Evolutionary conservation across 2,329 filamentous ascomycete genomes (phyloP), one percentile per base, ranked within the genome.

Genomic region (Alternaria novae-zelandiae): DNA sequence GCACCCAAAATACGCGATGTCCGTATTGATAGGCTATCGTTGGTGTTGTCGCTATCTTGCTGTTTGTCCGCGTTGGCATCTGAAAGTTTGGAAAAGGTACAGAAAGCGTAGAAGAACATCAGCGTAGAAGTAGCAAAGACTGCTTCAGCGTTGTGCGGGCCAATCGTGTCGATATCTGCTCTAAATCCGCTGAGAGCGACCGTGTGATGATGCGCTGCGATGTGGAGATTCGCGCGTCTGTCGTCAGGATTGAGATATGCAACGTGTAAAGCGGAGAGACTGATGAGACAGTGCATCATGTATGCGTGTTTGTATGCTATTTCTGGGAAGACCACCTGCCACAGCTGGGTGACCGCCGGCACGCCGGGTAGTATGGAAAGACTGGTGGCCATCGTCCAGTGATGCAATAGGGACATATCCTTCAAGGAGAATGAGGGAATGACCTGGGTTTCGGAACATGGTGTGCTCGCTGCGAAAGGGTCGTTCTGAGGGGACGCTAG

Each of bases 231-330:
- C 15, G 43, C 15, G 12, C 36, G 41, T 26, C 50, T 63, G 6
- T 67, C 30, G 7, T 21, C 32, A 32, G 67, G 65, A 28, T 56
- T 36, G 13, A 66, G 41, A 32, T 71, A 66, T 6, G 67, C 62
- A 9, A 67, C n/a, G 26, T 72, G 68, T 21, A 72, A 23, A 12
- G 68, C 68, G 9, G 68, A 30, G 17, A 72, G 46, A 26, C 67
- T 70, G 36, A 72, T 63, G 6, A 71, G 53, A 26, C 65, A 54
- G 32, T 70, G 67, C 59, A 71, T 70, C 12, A 72, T 54, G 45
- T 64, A 67, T 13, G 36, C 45, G 17, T 70, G 43, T 15, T 59
- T 58, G 36, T 66, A 70, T 8, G 50, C 70, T 17, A 72, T 26
- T n/a, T 62, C n/a, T 12, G 65, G 61, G 10, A 66, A 61, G 4